These are phyloP conservation scores for Aspergillus viridinutans DNA, from an alignment of 2,329 filamentous ascomycete species.

Conservation along the genomic window DNA sequence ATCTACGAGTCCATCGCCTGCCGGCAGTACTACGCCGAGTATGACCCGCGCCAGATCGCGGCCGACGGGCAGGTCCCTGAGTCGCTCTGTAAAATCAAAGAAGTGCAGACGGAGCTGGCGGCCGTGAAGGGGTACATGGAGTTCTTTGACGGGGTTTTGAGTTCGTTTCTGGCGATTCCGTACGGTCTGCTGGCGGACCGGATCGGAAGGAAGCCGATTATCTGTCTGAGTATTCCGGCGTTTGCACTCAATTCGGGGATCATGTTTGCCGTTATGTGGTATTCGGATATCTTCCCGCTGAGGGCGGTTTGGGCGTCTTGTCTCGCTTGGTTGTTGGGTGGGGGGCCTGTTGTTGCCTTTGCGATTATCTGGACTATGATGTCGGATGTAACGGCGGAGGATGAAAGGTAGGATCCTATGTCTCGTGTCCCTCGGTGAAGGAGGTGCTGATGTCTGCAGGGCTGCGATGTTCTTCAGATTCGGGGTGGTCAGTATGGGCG, in stretches of 20 bases:
- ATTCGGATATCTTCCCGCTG: constrained; percentile 40
- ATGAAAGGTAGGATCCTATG: constrained; percentile 33
- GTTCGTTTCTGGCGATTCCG: constrained; percentile 46
- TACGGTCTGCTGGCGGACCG: constrained; percentile 49
- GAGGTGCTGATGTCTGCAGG: constrained; percentile 22
- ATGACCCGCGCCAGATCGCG: constrained; percentile 43
- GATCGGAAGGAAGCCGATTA: constrained; percentile 44
- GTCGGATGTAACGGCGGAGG: constrained; percentile 47
- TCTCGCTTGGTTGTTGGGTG: constrained; percentile 44
- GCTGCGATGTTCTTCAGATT: constrained; percentile 40
- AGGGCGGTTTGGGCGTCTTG: constrained; percentile 48
- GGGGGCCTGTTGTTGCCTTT: constrained; percentile 45
- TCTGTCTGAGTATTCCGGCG: constrained; percentile 41
- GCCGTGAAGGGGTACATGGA: constrained; percentile 49
- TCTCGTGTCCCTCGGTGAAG: constrained; percentile 6
- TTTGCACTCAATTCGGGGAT: constrained; percentile 34
- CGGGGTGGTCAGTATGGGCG: constrained; percentile 36
- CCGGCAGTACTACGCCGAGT: constrained; percentile 39
- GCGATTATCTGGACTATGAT: constrained; percentile 50
- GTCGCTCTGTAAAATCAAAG: constrained; percentile 47
- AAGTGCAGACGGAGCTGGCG: constrained; percentile 47
- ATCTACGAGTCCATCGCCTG: constrained; percentile 50
- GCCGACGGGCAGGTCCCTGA: constrained; percentile 43
- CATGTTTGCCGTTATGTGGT: constrained; percentile 33
- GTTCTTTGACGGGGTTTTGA: constrained; percentile 44